Conservation (phyloP, 169 alveolate species). For the Plasmodium knowlesi region DNA sequence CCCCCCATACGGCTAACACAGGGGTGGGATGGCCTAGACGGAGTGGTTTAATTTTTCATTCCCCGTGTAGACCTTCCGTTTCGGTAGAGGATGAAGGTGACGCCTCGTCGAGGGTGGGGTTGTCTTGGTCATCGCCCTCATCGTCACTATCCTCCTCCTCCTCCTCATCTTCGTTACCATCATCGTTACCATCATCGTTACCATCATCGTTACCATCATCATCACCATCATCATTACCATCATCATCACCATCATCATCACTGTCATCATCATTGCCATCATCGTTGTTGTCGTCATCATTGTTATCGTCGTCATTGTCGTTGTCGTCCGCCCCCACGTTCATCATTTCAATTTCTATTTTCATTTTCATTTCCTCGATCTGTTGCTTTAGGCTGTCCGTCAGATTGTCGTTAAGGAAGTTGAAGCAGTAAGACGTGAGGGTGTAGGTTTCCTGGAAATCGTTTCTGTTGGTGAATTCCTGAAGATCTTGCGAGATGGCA, state of each 20-base stretch:
- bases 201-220: not conserved
- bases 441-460: slow-evolving; percentile 44
- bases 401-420: slow-evolving; percentile 36
- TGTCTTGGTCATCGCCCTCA: slow-evolving; percentile 1
- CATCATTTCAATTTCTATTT: slow-evolving; percentile 67
- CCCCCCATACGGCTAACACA: no score
- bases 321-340: slow-evolving; percentile 32
- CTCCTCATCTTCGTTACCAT: no score
- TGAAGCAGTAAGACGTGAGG: slow-evolving; percentile 62
- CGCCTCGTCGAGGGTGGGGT: slow-evolving; percentile 5
- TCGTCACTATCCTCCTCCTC: slow-evolving; percentile 33
- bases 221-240: slow-evolving; percentile 9
- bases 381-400: slow-evolving; percentile 48
- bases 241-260: slow-evolving; percentile 2
- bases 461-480: slow-evolving; percentile 41
- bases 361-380: slow-evolving; percentile 71
- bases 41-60: not conserved
- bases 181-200: not conserved
- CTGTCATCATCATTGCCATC: not conserved
- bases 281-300: not conserved
- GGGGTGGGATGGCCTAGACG: not conserved
- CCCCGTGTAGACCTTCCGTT: not conserved
- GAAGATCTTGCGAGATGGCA: slow-evolving; percentile 50
- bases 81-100: not conserved
- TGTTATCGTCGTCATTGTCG: not conserved